These are phyloP conservation scores for Anacardium occidentale DNA, from an alignment of 345 rosid species.

Conservation along the genomic window DNA sequence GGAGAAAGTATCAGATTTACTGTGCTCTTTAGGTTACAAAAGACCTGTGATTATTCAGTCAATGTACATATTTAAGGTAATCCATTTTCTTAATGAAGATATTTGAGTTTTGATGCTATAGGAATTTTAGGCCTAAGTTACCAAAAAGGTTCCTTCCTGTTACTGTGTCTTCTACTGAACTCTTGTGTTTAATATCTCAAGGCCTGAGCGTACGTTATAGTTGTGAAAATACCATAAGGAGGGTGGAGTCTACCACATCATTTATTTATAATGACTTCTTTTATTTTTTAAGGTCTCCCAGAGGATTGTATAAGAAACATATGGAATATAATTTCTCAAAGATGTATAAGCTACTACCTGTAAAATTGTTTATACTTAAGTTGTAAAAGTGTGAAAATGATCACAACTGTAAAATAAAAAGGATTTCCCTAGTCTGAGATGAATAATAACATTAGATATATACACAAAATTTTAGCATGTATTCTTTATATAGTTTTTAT, in stretches of 20 bases:
- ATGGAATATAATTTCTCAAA: not conserved
- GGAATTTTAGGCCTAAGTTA: not conserved
- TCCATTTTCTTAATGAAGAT: conserved; percentile 8
- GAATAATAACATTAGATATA: too few relatives aligned
- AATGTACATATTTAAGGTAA: conserved; percentile 93
- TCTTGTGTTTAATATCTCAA: not conserved
- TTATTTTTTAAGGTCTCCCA: not conserved
- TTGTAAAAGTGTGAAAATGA: too few relatives aligned
- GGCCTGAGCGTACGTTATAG: not conserved
- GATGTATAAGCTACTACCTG: not conserved
- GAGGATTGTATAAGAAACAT: not conserved
- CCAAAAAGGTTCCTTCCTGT: not conserved
- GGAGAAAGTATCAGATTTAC: conserved; percentile 54
- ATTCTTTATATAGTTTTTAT: too few relatives aligned
- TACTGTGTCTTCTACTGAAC: not conserved
- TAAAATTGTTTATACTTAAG: too few relatives aligned
- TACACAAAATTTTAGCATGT: too few relatives aligned
- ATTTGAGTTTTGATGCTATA: conserved; percentile 5
- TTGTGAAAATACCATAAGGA: conserved; percentile 3
- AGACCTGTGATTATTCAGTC: conserved; percentile 82
- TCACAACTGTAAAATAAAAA: too few relatives aligned
- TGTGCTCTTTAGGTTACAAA: conserved; percentile 68
- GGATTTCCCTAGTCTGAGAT: too few relatives aligned
- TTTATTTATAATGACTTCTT: not conserved
- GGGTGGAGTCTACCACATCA: not conserved